Conservation (phyloP, 345 rosid genomes). For the Geranium rotundifolium region DNA sequence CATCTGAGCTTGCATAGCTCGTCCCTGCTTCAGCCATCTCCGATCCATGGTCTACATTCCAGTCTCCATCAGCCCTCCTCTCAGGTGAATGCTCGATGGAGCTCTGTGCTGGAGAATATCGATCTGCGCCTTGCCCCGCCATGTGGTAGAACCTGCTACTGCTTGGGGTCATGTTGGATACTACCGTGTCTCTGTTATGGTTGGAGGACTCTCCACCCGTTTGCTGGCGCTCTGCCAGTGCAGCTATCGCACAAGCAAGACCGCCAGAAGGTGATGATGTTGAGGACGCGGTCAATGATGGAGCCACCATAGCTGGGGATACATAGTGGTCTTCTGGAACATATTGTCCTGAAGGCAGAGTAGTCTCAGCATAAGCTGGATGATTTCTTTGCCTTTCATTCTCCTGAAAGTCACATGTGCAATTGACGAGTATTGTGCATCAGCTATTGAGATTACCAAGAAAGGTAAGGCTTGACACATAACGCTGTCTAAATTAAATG, state of each 20-base stretch:
- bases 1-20: slow-evolving; percentile 56
- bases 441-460: too few relatives aligned
- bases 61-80: slow-evolving; percentile 35
- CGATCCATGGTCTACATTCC: slow-evolving; percentile 42
- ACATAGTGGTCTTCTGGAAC: slow-evolving; percentile 29
- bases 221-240: slow-evolving; percentile 84
- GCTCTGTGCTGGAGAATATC: slow-evolving; percentile 24
- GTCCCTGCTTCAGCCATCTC: slow-evolving; percentile 63
- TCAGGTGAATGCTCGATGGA: slow-evolving; percentile 20
- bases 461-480: too few relatives aligned
- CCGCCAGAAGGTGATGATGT: slow-evolving; percentile 76
- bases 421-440: too few relatives aligned
- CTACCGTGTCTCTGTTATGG: slow-evolving; percentile 28
- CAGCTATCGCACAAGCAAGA: slow-evolving; percentile 75
- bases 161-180: slow-evolving; percentile 36
- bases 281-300: slow-evolving; percentile 31
- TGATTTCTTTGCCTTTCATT: slow-evolving; percentile 37
- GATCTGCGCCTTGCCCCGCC: slow-evolving; percentile 30
- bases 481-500: too few relatives aligned
- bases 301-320: slow-evolving; percentile 19
- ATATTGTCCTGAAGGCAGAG: slow-evolving; percentile 39
- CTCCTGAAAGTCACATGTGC: slow-evolving; percentile 60
- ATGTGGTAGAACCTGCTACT: slow-evolving; percentile 39
- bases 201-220: slow-evolving; percentile 45
- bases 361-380: slow-evolving; percentile 20